Percentiles rank a stretch among this genome's conserved stretches.
These are phyloP conservation scores for Exsudoporus frostii DNA, from an alignment of 768 basidiomycete species.

Conservation along the genomic window DNA sequence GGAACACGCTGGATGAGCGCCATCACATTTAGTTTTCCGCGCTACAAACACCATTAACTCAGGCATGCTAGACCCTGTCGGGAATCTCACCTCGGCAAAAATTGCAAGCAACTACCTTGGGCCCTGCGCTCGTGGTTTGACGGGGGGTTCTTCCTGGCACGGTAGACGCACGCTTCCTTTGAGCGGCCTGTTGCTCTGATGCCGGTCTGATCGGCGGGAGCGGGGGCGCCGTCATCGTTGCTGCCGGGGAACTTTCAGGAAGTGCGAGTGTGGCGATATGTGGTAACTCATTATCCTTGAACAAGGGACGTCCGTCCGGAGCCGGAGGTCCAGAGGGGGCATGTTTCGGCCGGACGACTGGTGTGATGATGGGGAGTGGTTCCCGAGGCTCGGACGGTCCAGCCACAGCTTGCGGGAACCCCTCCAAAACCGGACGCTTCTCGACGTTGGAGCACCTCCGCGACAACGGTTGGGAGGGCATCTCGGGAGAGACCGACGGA, in stretches of 20 bases:
- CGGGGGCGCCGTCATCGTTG: slow-evolving; percentile 59
- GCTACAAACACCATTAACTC: slow-evolving; percentile 40
- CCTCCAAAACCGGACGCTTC: slow-evolving; percentile 33
- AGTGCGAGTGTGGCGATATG: slow-evolving; percentile 69
- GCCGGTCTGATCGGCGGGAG: slow-evolving; percentile 64
- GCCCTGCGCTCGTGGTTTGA: slow-evolving; percentile 63
- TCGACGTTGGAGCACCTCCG: slow-evolving; percentile 37
- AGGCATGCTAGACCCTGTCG: slow-evolving; percentile 2
- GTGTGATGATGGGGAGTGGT: slow-evolving; percentile 36
- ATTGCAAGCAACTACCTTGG: slow-evolving; percentile 86
- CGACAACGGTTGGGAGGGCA: slow-evolving; percentile 33
- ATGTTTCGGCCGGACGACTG: slow-evolving; percentile 33
- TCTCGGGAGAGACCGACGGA: slow-evolving; percentile 58
- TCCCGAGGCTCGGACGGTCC: slow-evolving; percentile 46
- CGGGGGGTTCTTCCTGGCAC: slow-evolving; percentile 61
- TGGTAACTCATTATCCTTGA: slow-evolving; percentile 63
- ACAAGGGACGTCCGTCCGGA: slow-evolving; percentile 42
- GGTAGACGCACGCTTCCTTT: slow-evolving; percentile 67
- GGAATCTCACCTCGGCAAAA: slow-evolving; percentile 73
- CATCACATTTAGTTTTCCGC: slow-evolving; percentile 87
- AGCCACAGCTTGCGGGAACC: slow-evolving; percentile 29
- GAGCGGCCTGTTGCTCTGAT: slow-evolving; percentile 63
- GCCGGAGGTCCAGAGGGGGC: slow-evolving; percentile 18
- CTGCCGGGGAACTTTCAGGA: slow-evolving; percentile 52
- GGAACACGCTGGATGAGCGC: slow-evolving; percentile 79